Conservation (phyloP, 1,284 basidiomycete genomes). For the Entoloma clypeatum region DNA sequence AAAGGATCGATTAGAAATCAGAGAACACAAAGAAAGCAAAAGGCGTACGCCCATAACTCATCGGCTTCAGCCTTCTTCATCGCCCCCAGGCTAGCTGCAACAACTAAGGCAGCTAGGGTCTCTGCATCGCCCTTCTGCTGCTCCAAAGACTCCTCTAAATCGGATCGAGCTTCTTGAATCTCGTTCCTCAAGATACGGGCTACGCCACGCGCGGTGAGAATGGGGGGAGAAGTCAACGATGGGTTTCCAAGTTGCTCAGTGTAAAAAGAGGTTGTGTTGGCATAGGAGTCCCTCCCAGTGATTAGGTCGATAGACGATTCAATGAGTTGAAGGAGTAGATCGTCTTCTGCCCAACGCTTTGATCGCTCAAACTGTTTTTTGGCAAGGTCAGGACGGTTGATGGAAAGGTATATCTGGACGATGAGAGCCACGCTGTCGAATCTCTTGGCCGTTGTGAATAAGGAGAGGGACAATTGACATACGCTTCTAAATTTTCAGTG, state of each 20-base stretch:
- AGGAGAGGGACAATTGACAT: slow-evolving; percentile 29
- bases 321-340: slow-evolving; percentile 83
- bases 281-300: slow-evolving; percentile 74
- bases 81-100: slow-evolving; percentile 61
- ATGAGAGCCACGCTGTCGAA: slow-evolving; percentile 68
- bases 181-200: slow-evolving; percentile 81
- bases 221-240: slow-evolving; percentile 66
- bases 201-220: slow-evolving; percentile 82
- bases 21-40: slow-evolving; percentile 3
- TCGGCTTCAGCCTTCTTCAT: slow-evolving; percentile 59
- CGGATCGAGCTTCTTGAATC: slow-evolving; percentile 78
- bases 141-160: slow-evolving; percentile 74
- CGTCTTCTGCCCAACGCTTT: slow-evolving; percentile 85
- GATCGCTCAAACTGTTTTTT: slow-evolving; percentile 78
- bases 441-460: slow-evolving; percentile 1
- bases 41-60: slow-evolving; percentile 63
- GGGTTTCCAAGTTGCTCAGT: slow-evolving; percentile 90
- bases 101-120: slow-evolving; percentile 65
- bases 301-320: slow-evolving; percentile 85
- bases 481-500: slow-evolving; percentile 84
- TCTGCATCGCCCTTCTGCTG: slow-evolving; percentile 59
- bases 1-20: background rate
- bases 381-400: slow-evolving; percentile 83
- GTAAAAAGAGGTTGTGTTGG: slow-evolving; percentile 78
- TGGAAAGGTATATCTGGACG: slow-evolving; percentile 82